phyloP scores from a whole-genome alignment of 208 protist genomes.

The Crithidia brevicula region DNA sequence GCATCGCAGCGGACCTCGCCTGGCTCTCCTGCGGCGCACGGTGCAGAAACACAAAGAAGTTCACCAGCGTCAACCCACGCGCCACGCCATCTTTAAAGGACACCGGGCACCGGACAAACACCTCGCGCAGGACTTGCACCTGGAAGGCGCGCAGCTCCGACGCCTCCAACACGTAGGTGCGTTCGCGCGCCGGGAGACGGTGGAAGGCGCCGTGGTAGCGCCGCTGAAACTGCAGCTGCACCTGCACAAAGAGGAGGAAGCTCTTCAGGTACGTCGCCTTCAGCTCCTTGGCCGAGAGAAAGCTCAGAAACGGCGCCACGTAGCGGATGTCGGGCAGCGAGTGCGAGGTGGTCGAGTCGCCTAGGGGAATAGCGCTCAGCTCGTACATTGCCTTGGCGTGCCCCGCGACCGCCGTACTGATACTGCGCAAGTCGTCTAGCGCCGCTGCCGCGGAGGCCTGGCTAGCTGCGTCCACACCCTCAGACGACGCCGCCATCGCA shows the following conservation, averaged over 20 bases:
- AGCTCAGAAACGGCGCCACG: slow-evolving; percentile 75
- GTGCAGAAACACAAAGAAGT: slow-evolving; percentile 76
- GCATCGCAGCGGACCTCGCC: not conserved
- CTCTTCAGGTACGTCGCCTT: slow-evolving; percentile 48
- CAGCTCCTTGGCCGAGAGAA: slow-evolving; percentile 60
- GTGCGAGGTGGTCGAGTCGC: slow-evolving; percentile 8
- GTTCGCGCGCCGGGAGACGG: slow-evolving; percentile 31
- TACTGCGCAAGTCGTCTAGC: slow-evolving; percentile 34
- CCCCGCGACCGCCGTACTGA: slow-evolving; percentile 41
- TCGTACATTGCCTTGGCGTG: slow-evolving; percentile 74
- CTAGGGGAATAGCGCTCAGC: slow-evolving; percentile 48
- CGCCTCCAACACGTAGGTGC: slow-evolving; percentile 46
- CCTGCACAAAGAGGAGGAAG: slow-evolving; percentile 77
- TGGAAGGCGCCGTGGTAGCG: slow-evolving; percentile 34
- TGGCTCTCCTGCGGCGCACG: slow-evolving; percentile 50
- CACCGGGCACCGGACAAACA: slow-evolving; percentile 61
- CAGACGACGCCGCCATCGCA: not conserved
- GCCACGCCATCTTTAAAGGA: slow-evolving; percentile 35
- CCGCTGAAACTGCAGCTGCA: slow-evolving; percentile 68
- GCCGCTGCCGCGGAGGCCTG: not conserved
- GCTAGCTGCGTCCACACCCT: slow-evolving; percentile 8
- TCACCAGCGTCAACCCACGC: slow-evolving; percentile 62
- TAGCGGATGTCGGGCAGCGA: slow-evolving; percentile 70
- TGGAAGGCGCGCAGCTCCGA: slow-evolving; percentile 57
- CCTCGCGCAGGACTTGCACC: slow-evolving; percentile 50